These are phyloP conservation scores for Hyphodiscus hymeniophilus DNA, from an alignment of 495 filamentous ascomycete genomes.

Conservation along the genomic window DNA sequence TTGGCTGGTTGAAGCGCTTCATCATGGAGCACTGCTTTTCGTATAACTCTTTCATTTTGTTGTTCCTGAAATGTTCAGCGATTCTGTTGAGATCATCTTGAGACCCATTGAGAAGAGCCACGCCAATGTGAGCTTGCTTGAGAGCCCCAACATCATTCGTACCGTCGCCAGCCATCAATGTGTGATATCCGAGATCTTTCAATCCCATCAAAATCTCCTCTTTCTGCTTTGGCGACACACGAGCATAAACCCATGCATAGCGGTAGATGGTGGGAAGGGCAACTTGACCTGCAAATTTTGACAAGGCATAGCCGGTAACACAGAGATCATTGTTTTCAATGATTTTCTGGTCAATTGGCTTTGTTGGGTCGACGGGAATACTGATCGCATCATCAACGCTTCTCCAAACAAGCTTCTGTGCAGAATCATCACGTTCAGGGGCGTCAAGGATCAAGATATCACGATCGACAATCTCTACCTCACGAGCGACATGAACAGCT, in stretches of 20 bases:
- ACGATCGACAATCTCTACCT: conserved; percentile 96
- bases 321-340: conserved; percentile 86
- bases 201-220: conserved; percentile 95
- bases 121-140: conserved; percentile 97
- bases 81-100: conserved; percentile 85
- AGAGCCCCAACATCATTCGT: conserved; percentile 97
- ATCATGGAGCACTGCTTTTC: conserved; percentile 91
- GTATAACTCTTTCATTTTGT: conserved; percentile 97
- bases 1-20: conserved; percentile 84
- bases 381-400: conserved; percentile 86
- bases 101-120: conserved; percentile 92
- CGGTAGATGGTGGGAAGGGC: conserved; percentile 68
- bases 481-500: conserved; percentile 86
- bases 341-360: conserved; percentile 75
- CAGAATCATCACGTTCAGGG: conserved; percentile 80
- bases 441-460: conserved; percentile 93
- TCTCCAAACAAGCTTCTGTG: conserved; percentile 81
- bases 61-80: conserved; percentile 82
- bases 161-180: conserved; percentile 96
- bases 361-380: conserved; percentile 78
- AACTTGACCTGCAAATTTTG: conserved; percentile 75
- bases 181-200: conserved; percentile 95
- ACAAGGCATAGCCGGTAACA: conserved; percentile 88
- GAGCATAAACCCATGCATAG: conserved; percentile 95
- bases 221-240: conserved; percentile 97